Conservation (phyloP, 192 early-diverging fungal genomes). For the Pilaira anomala region DNA sequence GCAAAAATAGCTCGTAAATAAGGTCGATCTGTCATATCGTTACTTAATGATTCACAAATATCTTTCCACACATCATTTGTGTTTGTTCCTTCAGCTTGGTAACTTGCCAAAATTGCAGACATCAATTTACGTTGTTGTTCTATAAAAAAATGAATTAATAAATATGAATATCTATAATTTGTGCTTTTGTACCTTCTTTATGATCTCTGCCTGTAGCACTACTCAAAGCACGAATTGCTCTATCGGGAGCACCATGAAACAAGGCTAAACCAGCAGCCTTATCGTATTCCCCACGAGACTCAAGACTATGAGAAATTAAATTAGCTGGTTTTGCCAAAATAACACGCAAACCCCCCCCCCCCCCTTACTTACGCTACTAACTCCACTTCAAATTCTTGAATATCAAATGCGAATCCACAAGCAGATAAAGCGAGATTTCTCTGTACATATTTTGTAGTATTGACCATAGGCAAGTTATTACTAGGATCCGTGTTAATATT, state of each 20-base stretch:
- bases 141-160: constrained; percentile 23
- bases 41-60: constrained; percentile 58
- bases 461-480: constrained; percentile 32
- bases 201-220: constrained; percentile 36
- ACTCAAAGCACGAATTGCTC: constrained; percentile 70
- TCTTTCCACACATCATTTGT: constrained; percentile 50
- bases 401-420: constrained; percentile 48
- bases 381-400: constrained; percentile 44
- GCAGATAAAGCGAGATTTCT: constrained; percentile 46
- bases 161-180: too few relatives aligned
- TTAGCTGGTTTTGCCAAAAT: too few relatives aligned
- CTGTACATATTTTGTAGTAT: constrained; percentile 47
- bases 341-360: constrained; percentile 32
- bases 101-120: constrained; percentile 67
- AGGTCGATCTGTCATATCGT: constrained; percentile 58
- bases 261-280: constrained; percentile 87
- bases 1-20: constrained; percentile 88
- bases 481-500: not conserved
- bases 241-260: constrained; percentile 74
- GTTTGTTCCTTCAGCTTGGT: constrained; percentile 36
- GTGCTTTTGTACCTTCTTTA: constrained; percentile 17
- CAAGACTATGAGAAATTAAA: constrained; percentile 49
- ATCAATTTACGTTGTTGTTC: constrained; percentile 83
- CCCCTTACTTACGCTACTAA: constrained; percentile 38
- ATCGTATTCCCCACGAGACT: constrained; percentile 66